These are phyloP conservation scores for Fusarium tuaranense DNA, from an alignment of 2,329 filamentous ascomycete species.

Conservation along the genomic window DNA sequence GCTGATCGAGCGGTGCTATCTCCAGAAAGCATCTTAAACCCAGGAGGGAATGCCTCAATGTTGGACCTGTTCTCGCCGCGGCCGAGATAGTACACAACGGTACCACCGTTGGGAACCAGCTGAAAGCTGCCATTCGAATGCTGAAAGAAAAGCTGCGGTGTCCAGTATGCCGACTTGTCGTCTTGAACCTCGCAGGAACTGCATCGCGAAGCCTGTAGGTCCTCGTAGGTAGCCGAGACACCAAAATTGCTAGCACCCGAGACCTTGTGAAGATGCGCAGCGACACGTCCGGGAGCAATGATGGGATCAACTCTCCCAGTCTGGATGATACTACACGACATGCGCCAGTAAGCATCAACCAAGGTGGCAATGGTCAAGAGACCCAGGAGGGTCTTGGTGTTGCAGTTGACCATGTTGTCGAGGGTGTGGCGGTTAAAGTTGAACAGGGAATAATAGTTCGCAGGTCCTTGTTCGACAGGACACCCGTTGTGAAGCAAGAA, in stretches of 20 bases:
- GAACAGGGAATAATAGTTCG: conserved; percentile 15
- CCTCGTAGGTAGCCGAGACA: conserved; percentile 19
- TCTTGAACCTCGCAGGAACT: conserved; percentile 41
- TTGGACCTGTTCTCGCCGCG: conserved; percentile 39
- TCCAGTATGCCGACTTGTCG: conserved; percentile 43
- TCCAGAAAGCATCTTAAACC: conserved; percentile 39
- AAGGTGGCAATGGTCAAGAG: conserved; percentile 20
- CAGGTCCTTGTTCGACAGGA: conserved; percentile 20
- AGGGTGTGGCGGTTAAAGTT: conserved; percentile 1
- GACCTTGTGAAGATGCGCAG: conserved; percentile 38
- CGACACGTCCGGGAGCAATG: conserved; percentile 30
- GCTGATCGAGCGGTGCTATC: conserved; percentile 29
- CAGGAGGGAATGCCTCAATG: conserved; percentile 38
- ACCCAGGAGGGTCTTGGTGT: conserved; percentile 10
- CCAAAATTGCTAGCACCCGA: conserved; percentile 41
- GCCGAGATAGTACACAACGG: conserved; percentile 39
- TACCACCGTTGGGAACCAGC: conserved; percentile 39
- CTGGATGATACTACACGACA: conserved; percentile 40
- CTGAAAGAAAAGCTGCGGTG: conserved; percentile 38
- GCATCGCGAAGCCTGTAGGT: conserved; percentile 35
- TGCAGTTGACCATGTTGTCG: conserved; percentile 28
- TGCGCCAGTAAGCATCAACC: conserved; percentile 39
- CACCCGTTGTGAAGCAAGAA: conserved; percentile 3
- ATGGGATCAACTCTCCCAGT: conserved; percentile 39
- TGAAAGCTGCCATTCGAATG: conserved; percentile 38